Conservation (phyloP, 23 red algal genomes). For the Porphyridium purpureum region DNA sequence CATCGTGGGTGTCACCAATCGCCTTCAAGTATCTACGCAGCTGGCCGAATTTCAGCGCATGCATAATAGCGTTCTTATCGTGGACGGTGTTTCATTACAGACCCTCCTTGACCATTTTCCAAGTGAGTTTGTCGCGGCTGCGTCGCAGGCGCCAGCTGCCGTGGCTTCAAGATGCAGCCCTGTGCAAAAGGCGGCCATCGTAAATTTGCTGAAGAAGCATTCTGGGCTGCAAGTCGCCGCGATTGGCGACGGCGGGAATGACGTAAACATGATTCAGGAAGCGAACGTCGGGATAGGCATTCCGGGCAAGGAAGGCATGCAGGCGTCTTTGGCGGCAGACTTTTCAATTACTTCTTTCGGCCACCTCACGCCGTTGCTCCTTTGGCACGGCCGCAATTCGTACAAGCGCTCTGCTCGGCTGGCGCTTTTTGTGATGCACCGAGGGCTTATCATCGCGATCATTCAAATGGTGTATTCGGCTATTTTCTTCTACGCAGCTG, state of each 20-base stretch:
- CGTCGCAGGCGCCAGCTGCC: constrained; percentile 49
- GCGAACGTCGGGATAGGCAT: constrained; percentile 97
- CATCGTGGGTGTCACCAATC: constrained; percentile 51
- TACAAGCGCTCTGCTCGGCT: constrained; percentile 79
- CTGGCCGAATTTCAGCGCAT: constrained; percentile 45
- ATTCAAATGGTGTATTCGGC: constrained; percentile 87
- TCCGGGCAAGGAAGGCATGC: constrained; percentile 91
- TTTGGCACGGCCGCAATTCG: constrained; percentile 95
- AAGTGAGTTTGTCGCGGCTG: constrained; percentile 63
- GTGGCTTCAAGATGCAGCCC: constrained; percentile 93
- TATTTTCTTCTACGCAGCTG: constrained; percentile 88
- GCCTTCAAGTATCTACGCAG: constrained; percentile 42
- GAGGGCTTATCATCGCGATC: constrained; percentile 86
- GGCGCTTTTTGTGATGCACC: constrained; percentile 95
- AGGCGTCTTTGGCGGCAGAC: constrained; percentile 80
- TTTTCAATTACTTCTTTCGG: constrained; percentile 70
- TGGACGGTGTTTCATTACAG: constrained; percentile 71
- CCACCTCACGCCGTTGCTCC: constrained; percentile 63
- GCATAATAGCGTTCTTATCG: constrained; percentile 38
- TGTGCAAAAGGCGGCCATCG: constrained; percentile 75
- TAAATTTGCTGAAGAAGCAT: constrained; percentile 33
- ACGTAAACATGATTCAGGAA: constrained; percentile 85
- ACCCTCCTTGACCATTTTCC: constrained; percentile 48
- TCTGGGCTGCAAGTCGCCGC: constrained; percentile 56
- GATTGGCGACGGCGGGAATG: constrained; percentile 98